These are phyloP conservation scores for Pythium chondricola DNA, from an alignment of 352 stramenopile species.

Conservation along the genomic window DNA sequence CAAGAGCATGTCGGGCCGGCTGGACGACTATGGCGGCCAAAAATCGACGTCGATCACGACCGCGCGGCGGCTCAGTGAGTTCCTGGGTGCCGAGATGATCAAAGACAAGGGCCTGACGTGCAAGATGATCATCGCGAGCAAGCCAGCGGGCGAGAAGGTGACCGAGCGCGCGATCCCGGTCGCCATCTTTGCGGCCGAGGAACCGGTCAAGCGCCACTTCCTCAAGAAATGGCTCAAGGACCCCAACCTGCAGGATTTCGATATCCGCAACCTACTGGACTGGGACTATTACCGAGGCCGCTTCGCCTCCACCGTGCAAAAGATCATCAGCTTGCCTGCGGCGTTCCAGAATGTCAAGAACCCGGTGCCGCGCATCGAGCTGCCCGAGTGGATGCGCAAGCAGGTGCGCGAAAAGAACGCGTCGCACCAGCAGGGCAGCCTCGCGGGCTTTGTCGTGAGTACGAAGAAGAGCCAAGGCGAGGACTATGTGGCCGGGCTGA, in stretches of 20 bases:
- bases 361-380: slow-evolving; percentile 92
- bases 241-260: slow-evolving; percentile 88
- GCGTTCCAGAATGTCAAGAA: slow-evolving; percentile 97
- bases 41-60: slow-evolving; percentile 98
- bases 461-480: slow-evolving; percentile 19
- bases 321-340: slow-evolving; percentile 99
- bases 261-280: slow-evolving; percentile 94
- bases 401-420: slow-evolving; percentile 89
- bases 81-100: slow-evolving; percentile 97
- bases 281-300: slow-evolving; percentile 97
- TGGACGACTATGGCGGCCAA: slow-evolving; percentile 96
- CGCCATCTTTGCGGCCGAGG: slow-evolving; percentile 96
- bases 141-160: slow-evolving; percentile 91
- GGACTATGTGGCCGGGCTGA: slow-evolving; percentile 47
- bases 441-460: slow-evolving; percentile 88
- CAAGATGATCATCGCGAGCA: slow-evolving; percentile 96
- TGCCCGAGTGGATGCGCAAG: slow-evolving; percentile 96
- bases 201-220: slow-evolving; percentile 93
- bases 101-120: slow-evolving; percentile 98
- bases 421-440: slow-evolving; percentile 70
- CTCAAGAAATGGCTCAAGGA: slow-evolving; percentile 97
- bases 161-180: slow-evolving; percentile 97
- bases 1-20: slow-evolving; percentile 95
- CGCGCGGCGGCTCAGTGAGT: slow-evolving; percentile 95
- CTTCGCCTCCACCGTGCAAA: slow-evolving; percentile 92